phyloP scores from a whole-genome alignment of 2,329 filamentous ascomycete species.

The Venturia aucupariae region DNA sequence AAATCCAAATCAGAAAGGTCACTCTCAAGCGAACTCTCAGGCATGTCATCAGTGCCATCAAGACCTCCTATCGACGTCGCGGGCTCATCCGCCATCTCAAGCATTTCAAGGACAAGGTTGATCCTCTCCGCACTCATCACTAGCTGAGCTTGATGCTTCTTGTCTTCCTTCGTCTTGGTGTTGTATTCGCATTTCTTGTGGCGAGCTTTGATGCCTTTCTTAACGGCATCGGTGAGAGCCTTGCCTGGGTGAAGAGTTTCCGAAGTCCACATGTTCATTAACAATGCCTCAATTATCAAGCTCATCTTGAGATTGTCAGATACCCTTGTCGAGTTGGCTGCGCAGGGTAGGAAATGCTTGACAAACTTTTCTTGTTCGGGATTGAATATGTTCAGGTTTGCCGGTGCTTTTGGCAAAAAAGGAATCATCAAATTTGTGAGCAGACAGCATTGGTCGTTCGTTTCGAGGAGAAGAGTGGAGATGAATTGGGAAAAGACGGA shows the following conservation, averaged over 20 bases:
- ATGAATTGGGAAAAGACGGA: conserved; percentile 49
- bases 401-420: conserved; percentile 37
- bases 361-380: conserved; percentile 44
- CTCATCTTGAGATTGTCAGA: conserved; percentile 67
- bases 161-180: neutral
- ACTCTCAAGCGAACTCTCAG: neutral
- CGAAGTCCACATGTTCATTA: conserved; percentile 41
- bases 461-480: conserved; percentile 36
- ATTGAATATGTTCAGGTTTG: conserved; percentile 30
- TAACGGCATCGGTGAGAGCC: neutral
- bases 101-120: neutral
- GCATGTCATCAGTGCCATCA: neutral
- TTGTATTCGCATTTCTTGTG: conserved; percentile 6
- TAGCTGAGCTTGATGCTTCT: neutral
- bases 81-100: neutral
- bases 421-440: conserved; percentile 36
- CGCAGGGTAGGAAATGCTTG: conserved; percentile 54
- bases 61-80: neutral
- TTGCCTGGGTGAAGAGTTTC: neutral
- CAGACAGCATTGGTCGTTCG: conserved; percentile 40
- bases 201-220: conserved; percentile 12
- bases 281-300: conserved; percentile 55
- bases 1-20: neutral
- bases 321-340: conserved; percentile 50
- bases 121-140: conserved; percentile 13